These are phyloP conservation scores for Asterochloris erici DNA, from an alignment of 139 green algal genomes.

Conservation along the genomic window DNA sequence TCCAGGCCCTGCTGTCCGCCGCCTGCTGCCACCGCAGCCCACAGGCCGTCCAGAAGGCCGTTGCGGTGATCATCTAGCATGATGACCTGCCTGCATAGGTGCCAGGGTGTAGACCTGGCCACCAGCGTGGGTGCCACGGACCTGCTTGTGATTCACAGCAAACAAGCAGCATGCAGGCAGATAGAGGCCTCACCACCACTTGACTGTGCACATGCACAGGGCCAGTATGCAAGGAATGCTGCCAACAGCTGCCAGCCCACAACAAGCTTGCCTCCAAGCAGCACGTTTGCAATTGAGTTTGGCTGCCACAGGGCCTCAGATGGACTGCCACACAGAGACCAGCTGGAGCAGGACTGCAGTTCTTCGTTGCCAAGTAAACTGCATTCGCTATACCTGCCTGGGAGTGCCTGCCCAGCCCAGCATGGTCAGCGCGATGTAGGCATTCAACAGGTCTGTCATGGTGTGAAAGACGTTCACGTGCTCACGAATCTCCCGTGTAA, in stretches of 20 bases:
- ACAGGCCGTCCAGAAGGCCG: conserved; percentile 24
- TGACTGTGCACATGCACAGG: neutral
- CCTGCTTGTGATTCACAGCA: neutral
- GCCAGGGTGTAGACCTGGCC: neutral
- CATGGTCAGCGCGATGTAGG: conserved; percentile 32
- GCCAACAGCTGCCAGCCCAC: too few relatives aligned
- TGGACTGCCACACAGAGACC: too few relatives aligned
- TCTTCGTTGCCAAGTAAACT: too few relatives aligned
- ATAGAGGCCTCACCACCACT: neutral
- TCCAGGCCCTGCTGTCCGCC: neutral
- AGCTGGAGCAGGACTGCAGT: too few relatives aligned
- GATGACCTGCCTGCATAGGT: conserved; percentile 22
- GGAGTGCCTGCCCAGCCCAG: conserved; percentile 22
- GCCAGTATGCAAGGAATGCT: neutral
- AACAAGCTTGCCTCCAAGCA: too few relatives aligned
- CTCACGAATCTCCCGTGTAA: conserved; percentile 34
- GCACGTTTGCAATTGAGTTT: neutral
- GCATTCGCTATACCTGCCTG: too few relatives aligned
- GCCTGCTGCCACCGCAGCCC: conserved; percentile 24
- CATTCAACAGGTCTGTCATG: conserved; percentile 39
- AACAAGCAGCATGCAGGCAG: too few relatives aligned
- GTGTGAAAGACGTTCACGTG: conserved; percentile 42
- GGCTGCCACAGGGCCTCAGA: too few relatives aligned
- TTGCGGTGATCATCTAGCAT: conserved; percentile 27
- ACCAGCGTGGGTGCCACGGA: neutral